phyloP scores from a whole-genome alignment of 148 eudicot genomes.

The Fagopyrum homotropicum region DNA sequence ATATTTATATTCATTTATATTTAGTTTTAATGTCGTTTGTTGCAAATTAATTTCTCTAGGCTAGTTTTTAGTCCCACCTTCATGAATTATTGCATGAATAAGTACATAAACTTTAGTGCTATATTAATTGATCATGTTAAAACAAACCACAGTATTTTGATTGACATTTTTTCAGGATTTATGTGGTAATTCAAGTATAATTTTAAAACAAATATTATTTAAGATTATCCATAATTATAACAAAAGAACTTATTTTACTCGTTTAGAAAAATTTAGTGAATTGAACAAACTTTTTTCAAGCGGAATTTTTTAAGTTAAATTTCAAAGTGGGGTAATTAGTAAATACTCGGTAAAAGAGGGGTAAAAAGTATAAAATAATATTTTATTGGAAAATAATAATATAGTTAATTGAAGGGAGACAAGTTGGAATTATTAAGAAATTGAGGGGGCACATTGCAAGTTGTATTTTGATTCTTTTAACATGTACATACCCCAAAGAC shows the following conservation, averaged over 20 bases:
- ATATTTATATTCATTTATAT: background rate
- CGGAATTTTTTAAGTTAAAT: no score
- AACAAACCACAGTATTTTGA: background rate
- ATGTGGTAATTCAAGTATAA: background rate
- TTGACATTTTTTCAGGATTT: background rate
- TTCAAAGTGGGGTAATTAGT: no score
- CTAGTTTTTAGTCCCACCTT: slow-evolving; percentile 10
- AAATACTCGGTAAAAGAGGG: no score
- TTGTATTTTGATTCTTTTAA: background rate
- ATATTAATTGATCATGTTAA: background rate
- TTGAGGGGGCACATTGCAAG: background rate
- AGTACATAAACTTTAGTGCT: background rate
- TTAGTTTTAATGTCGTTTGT: background rate
- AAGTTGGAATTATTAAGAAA: background rate
- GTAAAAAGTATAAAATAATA: no score
- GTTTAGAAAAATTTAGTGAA: no score
- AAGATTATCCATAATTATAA: no score
- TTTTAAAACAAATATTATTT: no score
- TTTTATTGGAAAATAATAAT: no score
- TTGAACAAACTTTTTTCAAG: no score
- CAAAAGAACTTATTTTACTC: no score
- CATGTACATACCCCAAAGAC: background rate
- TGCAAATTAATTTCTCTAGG: slow-evolving; percentile 1
- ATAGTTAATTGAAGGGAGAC: background rate
- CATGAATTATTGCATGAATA: slow-evolving; percentile 11